Evolutionary conservation across 192 early-diverging fungal species (phyloP).

Genomic region (Coemansia sp.): DNA sequence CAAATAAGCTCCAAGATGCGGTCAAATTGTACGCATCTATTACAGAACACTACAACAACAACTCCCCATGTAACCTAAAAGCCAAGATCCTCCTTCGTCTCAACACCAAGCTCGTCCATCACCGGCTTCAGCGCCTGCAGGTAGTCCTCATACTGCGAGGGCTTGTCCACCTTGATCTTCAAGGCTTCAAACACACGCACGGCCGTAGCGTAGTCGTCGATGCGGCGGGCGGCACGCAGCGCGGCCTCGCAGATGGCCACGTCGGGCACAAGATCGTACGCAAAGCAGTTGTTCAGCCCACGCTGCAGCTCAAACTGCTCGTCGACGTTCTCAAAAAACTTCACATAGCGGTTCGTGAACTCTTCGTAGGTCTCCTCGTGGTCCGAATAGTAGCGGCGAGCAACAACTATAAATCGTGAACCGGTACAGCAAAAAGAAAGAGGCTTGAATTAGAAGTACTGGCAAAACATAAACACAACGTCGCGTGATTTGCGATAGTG

Average conservation of each 20-base stretch:
- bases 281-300: conserved; percentile 96
- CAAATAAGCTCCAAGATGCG: no score
- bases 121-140: conserved; percentile 83
- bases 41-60: neutral
- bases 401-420: conserved; percentile 22
- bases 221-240: conserved; percentile 84
- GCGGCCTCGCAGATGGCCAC: conserved; percentile 85
- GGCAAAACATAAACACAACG: neutral
- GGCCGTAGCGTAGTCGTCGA: conserved; percentile 92
- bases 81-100: conserved; percentile 89
- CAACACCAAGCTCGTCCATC: conserved; percentile 82
- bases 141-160: conserved; percentile 87
- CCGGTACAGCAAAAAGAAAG: neutral
- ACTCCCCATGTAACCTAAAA: conserved; percentile 36
- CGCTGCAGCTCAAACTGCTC: conserved; percentile 98
- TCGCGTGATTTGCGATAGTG: neutral
- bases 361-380: conserved; percentile 78
- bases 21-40: conserved; percentile 16
- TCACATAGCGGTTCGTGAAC: conserved; percentile 74
- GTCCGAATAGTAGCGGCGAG: conserved; percentile 66
- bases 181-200: conserved; percentile 94
- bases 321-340: conserved; percentile 81
- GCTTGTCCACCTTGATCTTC: conserved; percentile 84
- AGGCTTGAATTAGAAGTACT: neutral
- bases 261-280: conserved; percentile 93